Conservation (phyloP, 2,329 filamentous ascomycete species). For the Fusarium penzigii region DNA sequence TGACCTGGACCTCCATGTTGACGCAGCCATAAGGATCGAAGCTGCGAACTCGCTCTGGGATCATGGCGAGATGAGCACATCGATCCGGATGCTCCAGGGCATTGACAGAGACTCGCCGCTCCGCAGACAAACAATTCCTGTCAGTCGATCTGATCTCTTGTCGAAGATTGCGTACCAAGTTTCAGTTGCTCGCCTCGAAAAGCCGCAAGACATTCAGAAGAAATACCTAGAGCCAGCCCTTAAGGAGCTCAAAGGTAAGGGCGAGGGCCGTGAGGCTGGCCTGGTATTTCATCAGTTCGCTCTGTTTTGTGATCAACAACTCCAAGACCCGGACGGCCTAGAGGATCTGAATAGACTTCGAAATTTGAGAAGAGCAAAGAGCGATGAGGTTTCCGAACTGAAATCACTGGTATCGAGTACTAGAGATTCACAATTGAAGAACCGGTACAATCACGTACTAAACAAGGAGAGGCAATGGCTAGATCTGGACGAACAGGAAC, state of each 20-base stretch:
- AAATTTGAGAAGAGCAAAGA: constrained; percentile 77
- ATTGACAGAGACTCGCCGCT: constrained; percentile 62
- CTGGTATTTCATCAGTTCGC: constrained; percentile 95
- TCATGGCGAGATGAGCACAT: constrained; percentile 84
- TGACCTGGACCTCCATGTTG: constrained; percentile 71
- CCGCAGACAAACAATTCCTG: constrained; percentile 67
- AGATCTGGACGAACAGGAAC: constrained; percentile 85
- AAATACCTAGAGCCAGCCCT: constrained; percentile 85
- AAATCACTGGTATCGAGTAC: constrained; percentile 58
- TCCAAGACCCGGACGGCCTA: constrained; percentile 80
- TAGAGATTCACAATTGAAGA: constrained; percentile 53
- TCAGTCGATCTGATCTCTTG: constrained; percentile 77
- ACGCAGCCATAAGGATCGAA: constrained; percentile 77
- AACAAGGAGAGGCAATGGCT: constrained; percentile 84
- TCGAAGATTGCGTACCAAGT: constrained; percentile 87
- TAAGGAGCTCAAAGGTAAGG: constrained; percentile 71
- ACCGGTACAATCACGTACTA: constrained; percentile 60
- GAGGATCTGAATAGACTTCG: constrained; percentile 83
- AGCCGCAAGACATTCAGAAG: constrained; percentile 85
- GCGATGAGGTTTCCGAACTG: constrained; percentile 76
- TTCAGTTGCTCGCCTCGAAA: constrained; percentile 86
- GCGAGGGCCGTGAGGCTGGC: constrained; percentile 72
- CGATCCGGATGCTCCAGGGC: constrained; percentile 83
- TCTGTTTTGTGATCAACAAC: constrained; percentile 89
- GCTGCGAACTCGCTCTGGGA: constrained; percentile 91